These are phyloP conservation scores for Pythium utonaiense DNA, from an alignment of 352 stramenopile genomes.

Conservation along the genomic window DNA sequence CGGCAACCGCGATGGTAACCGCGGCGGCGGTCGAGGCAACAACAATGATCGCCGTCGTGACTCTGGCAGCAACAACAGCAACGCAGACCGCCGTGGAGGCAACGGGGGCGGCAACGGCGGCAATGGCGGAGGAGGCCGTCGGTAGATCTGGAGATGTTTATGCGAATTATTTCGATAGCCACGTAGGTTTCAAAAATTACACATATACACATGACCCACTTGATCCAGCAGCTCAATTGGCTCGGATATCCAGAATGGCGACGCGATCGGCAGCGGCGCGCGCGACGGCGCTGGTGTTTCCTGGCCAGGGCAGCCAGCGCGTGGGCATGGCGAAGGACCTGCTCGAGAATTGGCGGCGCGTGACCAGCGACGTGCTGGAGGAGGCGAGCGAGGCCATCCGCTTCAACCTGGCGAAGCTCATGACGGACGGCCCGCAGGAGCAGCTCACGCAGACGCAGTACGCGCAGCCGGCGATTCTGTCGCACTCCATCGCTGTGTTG, in stretches of 20 bases:
- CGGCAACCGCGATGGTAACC: conserved; percentile 2
- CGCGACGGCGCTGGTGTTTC: conserved; percentile 68
- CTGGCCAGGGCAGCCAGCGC: conserved; percentile 79
- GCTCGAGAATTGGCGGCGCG: conserved; percentile 60
- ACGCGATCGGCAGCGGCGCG: conserved; percentile 23
- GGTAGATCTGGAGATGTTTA: conserved; percentile 28
- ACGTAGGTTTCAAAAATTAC: conserved; percentile 19
- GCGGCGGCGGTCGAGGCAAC: conserved; percentile 21
- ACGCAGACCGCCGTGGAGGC: conserved; percentile 4
- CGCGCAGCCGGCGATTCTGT: conserved; percentile 77
- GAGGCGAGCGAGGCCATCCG: conserved; percentile 74
- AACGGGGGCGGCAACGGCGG: background rate
- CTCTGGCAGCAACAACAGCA: conserved; percentile 18
- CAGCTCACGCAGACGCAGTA: conserved; percentile 68
- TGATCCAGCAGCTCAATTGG: conserved; percentile 13
- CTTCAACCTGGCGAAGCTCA: conserved; percentile 49
- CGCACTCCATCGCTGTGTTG: conserved; percentile 71
- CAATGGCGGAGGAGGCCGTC: conserved; percentile 23
- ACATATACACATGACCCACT: conserved; percentile 12
- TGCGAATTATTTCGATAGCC: conserved; percentile 12
- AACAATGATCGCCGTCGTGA: conserved; percentile 25
- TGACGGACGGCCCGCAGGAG: conserved; percentile 56
- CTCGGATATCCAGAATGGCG: conserved; percentile 15
- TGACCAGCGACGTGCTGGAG: conserved; percentile 54
- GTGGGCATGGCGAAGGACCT: conserved; percentile 78